Evolutionary conservation across 1,284 basidiomycete genomes (phyloP).

Genomic region (Sphaerobolus stellatus): DNA sequence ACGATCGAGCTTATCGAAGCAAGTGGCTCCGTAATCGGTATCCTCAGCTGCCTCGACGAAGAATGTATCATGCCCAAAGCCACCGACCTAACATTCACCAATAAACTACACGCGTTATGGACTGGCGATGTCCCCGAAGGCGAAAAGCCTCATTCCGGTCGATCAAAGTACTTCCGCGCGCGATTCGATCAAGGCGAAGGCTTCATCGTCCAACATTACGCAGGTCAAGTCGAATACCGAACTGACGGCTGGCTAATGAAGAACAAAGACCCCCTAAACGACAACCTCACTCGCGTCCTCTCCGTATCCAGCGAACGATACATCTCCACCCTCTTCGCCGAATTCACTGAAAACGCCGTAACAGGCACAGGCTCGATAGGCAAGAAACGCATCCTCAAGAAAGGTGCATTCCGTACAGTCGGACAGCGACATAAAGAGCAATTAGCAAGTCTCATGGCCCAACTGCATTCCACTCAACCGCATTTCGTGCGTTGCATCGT

Average conservation of each 20-base stretch:
- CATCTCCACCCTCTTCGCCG: conserved; percentile 78
- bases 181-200: conserved; percentile 80
- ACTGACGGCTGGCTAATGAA: conserved; percentile 98
- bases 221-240: conserved; percentile 93
- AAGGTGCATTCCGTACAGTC: conserved; percentile 96
- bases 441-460: conserved; percentile 86
- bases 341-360: conserved; percentile 42
- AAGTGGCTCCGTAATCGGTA: conserved; percentile 73
- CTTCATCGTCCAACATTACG: conserved; percentile 95
- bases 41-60: conserved; percentile 93
- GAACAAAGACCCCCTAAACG: conserved; percentile 99
- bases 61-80: conserved; percentile 99
- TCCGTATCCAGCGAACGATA: conserved; percentile 83
- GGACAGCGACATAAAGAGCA: conserved; percentile 97
- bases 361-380: conserved; percentile 49
- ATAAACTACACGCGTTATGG: conserved; percentile 85
- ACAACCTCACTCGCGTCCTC: conserved; percentile 90
- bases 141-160: conserved; percentile 67
- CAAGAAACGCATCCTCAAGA: conserved; percentile 83
- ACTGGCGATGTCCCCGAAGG: conserved; percentile 43
- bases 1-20: conserved; percentile 98
- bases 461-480: conserved; percentile 92
- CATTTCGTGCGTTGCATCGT: conserved; percentile 99
- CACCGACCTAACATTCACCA: conserved; percentile 91
- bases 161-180: conserved; percentile 81